Base-by-base conservation (phyloP, 495 filamentous ascomycete genomes). In the Penicillium atrosanguineum region DNA sequence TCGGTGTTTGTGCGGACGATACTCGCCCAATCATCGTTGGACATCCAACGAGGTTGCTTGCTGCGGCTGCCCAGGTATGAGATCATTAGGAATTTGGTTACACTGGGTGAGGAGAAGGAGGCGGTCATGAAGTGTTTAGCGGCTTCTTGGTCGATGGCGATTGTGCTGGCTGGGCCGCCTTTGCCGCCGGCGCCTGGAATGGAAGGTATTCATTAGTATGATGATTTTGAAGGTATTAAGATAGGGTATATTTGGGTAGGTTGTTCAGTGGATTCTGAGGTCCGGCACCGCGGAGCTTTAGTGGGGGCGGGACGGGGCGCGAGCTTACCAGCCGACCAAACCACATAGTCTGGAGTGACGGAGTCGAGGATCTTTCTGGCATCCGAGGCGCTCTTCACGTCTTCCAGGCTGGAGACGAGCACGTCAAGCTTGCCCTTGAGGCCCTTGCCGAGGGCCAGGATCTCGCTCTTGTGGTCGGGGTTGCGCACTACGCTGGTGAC, bases 401-500 rank as follows among this genome's bases (percentile, higher is more conserved):
- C 85, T 21, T 91, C 87, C 4, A 92, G 59, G 44, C 85, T 90
- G 29, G 81, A 79, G 40, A 93, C 71, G 0, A 90, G 68, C 4
- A 89, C 83, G 44, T 78, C 63, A 26, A 84, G 55, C 18, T 76
- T 79, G 15, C 85, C 87, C 12, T 69, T 71, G 6, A 78, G 71
- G 18, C 75, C 75, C 20, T 78, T 69, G 40, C 78, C 82, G 18
- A 87, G 76, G 15, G 74, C 78, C 40, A 86, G 63, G 46, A 95
- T 83, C 44, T 83, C 77, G 18, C 64, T 60, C 48, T 84, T 79
- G 53, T 94, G 90, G 0, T 80, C 81, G 9, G 82, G 73, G 60
- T 82, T 81, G 57, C 89, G 87, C 65, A 95, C 87, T 39, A 94
- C 75, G 67, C 84, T 88, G 50, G 86, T 90, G 21, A 95, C 83